A percentile compares a stretch with the other conserved stretches of the same genome.
Evolutionary conservation across 306 rosid species (phyloP).

Genomic region (Echinosophora koreensis): DNA sequence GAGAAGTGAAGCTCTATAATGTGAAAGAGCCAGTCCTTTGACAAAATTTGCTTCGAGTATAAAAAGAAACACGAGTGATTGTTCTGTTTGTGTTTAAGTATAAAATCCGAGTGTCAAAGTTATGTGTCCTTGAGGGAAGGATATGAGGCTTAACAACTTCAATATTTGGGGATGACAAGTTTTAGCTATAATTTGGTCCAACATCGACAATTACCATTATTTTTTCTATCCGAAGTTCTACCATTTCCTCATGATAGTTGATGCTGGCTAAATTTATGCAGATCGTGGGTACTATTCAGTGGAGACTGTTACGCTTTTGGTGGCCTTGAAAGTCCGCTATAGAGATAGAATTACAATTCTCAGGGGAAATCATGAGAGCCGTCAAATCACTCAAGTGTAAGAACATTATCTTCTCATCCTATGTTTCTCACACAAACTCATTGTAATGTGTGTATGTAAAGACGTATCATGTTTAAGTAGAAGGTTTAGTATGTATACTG

Average conservation of each 20-base stretch:
- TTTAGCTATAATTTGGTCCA: slow-evolving; percentile 16
- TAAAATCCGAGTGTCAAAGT: background rate
- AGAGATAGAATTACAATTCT: slow-evolving; percentile 99
- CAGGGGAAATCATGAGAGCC: slow-evolving; percentile 97
- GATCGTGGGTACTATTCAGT: slow-evolving; percentile 83
- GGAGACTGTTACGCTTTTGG: slow-evolving; percentile 96
- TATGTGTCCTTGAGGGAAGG: slow-evolving; percentile 15
- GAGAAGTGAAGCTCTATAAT: slow-evolving; percentile 5
- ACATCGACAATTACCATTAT: background rate
- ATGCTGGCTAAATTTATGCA: slow-evolving; percentile 57
- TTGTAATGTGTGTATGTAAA: background rate
- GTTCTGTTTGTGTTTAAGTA: slow-evolving; percentile 29
- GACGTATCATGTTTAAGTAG: slow-evolving; percentile 21
- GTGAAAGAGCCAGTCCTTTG: slow-evolving; percentile 22
- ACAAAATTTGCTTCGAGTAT: slow-evolving; percentile 18
- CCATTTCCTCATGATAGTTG: slow-evolving; percentile 42
- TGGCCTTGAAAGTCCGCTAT: slow-evolving; percentile 95
- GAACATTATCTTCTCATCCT: slow-evolving; percentile 43
- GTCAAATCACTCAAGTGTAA: slow-evolving; percentile 99
- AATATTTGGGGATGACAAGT: background rate
- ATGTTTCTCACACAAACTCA: slow-evolving; percentile 22
- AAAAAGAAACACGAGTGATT: background rate
- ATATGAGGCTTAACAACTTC: slow-evolving; percentile 9
- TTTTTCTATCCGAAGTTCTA: slow-evolving; percentile 18
- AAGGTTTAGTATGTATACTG: slow-evolving; percentile 36